Conservation (phyloP, 1,139 yeast genomes). For the Geotrichum phurueaensis region DNA sequence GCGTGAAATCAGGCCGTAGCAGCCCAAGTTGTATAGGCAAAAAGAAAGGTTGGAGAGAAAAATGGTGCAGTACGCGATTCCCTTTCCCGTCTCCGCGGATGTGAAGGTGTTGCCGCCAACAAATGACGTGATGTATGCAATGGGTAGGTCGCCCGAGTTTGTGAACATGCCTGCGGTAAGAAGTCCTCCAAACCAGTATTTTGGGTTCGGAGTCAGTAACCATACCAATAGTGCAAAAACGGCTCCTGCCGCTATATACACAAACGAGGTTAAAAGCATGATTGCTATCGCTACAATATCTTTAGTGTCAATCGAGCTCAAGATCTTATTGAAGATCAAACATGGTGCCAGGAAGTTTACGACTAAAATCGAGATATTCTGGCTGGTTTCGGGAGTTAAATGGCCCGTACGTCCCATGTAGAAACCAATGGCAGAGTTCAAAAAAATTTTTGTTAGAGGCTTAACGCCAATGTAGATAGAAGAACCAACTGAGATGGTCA, state of each 20-base stretch:
- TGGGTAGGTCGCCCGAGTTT: constrained; percentile 69
- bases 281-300: constrained; percentile 75
- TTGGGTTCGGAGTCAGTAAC: constrained; percentile 50
- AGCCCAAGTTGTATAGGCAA: constrained; percentile 70
- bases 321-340: constrained; percentile 69
- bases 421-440: constrained; percentile 67
- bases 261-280: constrained; percentile 55
- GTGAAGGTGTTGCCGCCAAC: constrained; percentile 58
- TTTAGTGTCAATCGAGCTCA: constrained; percentile 36
- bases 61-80: constrained; percentile 82
- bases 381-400: constrained; percentile 61
- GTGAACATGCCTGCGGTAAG: constrained; percentile 62
- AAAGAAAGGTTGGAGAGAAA: constrained; percentile 67
- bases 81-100: constrained; percentile 56
- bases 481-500: constrained; percentile 48
- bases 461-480: constrained; percentile 76
- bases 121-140: constrained; percentile 79
- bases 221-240: constrained; percentile 32
- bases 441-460: constrained; percentile 79
- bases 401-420: constrained; percentile 37
- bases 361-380: constrained; percentile 62
- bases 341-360: constrained; percentile 73
- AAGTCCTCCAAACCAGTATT: constrained; percentile 73
- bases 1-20: constrained; percentile 59
- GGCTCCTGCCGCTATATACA: constrained; percentile 37